Evolutionary conservation across 2,329 filamentous ascomycete genomes (phyloP).

Genomic region (Cordyceps pruinosa): DNA sequence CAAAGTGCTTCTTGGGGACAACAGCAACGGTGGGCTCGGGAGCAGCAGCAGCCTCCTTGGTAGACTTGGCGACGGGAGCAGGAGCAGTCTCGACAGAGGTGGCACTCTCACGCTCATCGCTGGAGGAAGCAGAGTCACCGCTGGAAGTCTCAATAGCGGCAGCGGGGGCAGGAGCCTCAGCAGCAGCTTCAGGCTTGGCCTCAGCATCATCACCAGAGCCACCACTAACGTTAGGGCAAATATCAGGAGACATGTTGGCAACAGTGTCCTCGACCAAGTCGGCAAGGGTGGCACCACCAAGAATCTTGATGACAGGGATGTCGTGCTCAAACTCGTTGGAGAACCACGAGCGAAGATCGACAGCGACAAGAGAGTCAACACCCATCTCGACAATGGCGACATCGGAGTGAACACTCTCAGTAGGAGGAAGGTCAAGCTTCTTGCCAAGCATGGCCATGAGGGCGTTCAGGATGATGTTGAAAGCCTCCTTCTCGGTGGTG

Average conservation of each 20-base stretch:
- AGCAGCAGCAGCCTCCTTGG: slow-evolving; percentile 3
- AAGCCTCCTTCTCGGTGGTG: slow-evolving; percentile 9
- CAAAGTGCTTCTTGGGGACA: slow-evolving; percentile 5
- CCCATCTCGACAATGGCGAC: slow-evolving; percentile 18
- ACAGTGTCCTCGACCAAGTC: slow-evolving; percentile 15
- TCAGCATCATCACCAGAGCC: slow-evolving; percentile 21
- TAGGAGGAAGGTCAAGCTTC: slow-evolving; percentile 15
- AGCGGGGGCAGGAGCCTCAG: slow-evolving; percentile 17
- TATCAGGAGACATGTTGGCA: slow-evolving; percentile 11
- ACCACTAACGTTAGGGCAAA: slow-evolving; percentile 11
- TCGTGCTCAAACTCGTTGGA: slow-evolving; percentile 35
- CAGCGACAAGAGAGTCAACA: slow-evolving; percentile 23
- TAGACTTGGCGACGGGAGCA: neutral
- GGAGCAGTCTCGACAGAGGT: slow-evolving; percentile 6
- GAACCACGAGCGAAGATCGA: slow-evolving; percentile 41
- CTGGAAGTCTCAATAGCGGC: slow-evolving; percentile 20
- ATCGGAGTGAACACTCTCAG: slow-evolving; percentile 11
- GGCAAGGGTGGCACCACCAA: slow-evolving; percentile 26
- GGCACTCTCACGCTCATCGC: slow-evolving; percentile 9
- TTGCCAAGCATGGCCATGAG: slow-evolving; percentile 14
- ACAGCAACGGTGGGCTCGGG: slow-evolving; percentile 1
- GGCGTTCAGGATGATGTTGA: slow-evolving; percentile 10
- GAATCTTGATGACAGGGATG: slow-evolving; percentile 39
- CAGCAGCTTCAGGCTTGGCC: slow-evolving; percentile 18
- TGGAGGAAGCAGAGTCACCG: slow-evolving; percentile 5